phyloP scores from a whole-genome alignment of 2,329 filamentous ascomycete species.

The Talaromyces sp. region DNA sequence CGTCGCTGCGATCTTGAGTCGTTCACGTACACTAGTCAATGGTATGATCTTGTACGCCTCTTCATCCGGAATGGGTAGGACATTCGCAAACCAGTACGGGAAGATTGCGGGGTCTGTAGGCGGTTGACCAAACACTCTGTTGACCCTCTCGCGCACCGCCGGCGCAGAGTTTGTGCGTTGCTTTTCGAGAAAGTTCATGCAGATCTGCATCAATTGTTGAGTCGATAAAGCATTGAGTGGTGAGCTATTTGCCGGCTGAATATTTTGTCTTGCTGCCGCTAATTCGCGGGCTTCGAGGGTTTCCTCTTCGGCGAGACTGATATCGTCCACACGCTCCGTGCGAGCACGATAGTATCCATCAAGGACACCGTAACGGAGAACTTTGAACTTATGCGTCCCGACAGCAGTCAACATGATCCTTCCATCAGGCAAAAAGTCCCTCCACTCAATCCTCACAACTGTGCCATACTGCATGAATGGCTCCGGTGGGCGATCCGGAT shows the following conservation, averaged over 20 bases:
- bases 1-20: conserved; percentile 74
- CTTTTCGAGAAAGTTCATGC: conserved; percentile 62
- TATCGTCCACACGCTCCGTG: conserved; percentile 73
- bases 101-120: conserved; percentile 73
- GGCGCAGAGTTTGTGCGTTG: conserved; percentile 66
- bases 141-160: conserved; percentile 70
- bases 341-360: conserved; percentile 78
- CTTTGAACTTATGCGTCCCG: conserved; percentile 72
- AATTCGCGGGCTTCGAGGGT: conserved; percentile 68
- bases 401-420: conserved; percentile 75
- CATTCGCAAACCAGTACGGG: conserved; percentile 86
- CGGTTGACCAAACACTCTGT: conserved; percentile 71
- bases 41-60: conserved; percentile 75
- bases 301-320: conserved; percentile 78
- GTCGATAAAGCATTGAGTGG: conserved; percentile 59
- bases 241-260: conserved; percentile 19
- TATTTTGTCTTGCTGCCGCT: conserved; percentile 19
- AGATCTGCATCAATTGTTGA: conserved; percentile 62
- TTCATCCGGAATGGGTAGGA: conserved; percentile 70
- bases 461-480: conserved; percentile 74
- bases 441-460: conserved; percentile 68
- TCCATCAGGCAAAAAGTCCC: conserved; percentile 72
- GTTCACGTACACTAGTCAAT: conserved; percentile 71
- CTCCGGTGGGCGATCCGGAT: conserved; percentile 51
- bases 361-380: conserved; percentile 57